phyloP scores from a whole-genome alignment of 805 yeast genomes.

The Pichia pseudocactophila region DNA sequence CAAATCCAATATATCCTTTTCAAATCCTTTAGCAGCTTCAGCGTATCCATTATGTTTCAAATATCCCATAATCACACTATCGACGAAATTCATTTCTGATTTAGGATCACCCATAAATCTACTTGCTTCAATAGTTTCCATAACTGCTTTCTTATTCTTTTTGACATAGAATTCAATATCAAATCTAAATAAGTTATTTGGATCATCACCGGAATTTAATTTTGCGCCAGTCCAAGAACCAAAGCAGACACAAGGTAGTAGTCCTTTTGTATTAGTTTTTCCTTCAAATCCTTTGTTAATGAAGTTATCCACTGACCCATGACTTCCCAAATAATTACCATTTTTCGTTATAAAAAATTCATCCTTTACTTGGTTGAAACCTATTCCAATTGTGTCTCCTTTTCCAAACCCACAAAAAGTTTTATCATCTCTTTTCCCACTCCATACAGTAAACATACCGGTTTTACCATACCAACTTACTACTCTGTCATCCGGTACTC shows the following conservation, averaged over 20 bases:
- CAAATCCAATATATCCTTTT: constrained; percentile 32
- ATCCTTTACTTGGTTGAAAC: constrained; percentile 58
- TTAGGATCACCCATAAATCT: constrained; percentile 5
- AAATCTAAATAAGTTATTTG: constrained; percentile 33
- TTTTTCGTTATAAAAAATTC: constrained; percentile 73
- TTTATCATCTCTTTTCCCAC: constrained; percentile 28
- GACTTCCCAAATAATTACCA: constrained; percentile 55
- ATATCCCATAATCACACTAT: constrained; percentile 31
- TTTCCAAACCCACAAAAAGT: constrained; percentile 40
- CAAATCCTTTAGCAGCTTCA: constrained; percentile 44
- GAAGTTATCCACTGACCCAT: constrained; percentile 17
- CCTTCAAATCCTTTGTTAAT: constrained; percentile 6
- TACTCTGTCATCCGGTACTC: constrained; percentile 39
- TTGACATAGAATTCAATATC: constrained; percentile 41
- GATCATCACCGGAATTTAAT: constrained; percentile 45
- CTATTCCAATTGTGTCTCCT: constrained; percentile 74
- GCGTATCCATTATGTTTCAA: constrained; percentile 51
- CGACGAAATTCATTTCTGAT: constrained; percentile 16
- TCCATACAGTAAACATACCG: constrained; percentile 34
- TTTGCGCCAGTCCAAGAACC: constrained; percentile 33
- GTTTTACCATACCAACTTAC: constrained; percentile 49
- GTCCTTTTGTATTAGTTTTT: constrained; percentile 2
- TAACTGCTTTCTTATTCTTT: constrained; percentile 26
- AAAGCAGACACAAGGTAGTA: constrained; percentile 39
- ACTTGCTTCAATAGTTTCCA: constrained; percentile 15